Percentiles rank a stretch among this genome's conserved stretches.
Conservation (phyloP, 2,329 filamentous ascomycete genomes). For the Cercospora citrullina region DNA sequence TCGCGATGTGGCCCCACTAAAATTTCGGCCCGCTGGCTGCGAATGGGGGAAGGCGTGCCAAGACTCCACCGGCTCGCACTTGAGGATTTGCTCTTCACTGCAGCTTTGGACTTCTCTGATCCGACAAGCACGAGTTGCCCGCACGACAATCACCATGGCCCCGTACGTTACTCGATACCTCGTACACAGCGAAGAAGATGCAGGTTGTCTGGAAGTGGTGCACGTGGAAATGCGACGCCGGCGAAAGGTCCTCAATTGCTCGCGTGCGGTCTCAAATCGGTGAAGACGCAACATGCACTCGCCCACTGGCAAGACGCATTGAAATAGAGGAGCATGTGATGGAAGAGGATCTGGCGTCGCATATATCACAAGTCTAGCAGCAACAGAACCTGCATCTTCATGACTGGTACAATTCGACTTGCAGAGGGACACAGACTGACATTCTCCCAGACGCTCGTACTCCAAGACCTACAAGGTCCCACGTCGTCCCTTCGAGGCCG, state of each 20-base stretch:
- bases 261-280: neutral
- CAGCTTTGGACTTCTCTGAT: slow-evolving; percentile 12
- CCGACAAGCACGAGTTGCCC: slow-evolving; percentile 18
- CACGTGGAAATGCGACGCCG: neutral
- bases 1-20: slow-evolving; percentile 6
- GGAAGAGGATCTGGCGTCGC: neutral
- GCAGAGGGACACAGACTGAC: slow-evolving; percentile 24
- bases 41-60: neutral
- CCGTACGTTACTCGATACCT: slow-evolving; percentile 24
- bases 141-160: slow-evolving; percentile 29
- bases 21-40: neutral
- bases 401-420: neutral
- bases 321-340: neutral
- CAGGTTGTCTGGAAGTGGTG: slow-evolving; percentile 5
- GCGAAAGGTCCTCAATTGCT: neutral
- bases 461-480: slow-evolving; percentile 99
- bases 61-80: neutral
- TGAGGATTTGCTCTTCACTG: slow-evolving; percentile 2
- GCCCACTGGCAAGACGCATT: neutral
- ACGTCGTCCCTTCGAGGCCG: slow-evolving; percentile 97
- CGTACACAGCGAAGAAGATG: slow-evolving; percentile 11
- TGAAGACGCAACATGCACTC: neutral
- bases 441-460: slow-evolving; percentile 62
- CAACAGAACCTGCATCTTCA: slow-evolving; percentile 5
- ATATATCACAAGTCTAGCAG: neutral